Evolutionary conservation across 148 eudicot species (phyloP).

Genomic region (Persicaria maculosa): DNA sequence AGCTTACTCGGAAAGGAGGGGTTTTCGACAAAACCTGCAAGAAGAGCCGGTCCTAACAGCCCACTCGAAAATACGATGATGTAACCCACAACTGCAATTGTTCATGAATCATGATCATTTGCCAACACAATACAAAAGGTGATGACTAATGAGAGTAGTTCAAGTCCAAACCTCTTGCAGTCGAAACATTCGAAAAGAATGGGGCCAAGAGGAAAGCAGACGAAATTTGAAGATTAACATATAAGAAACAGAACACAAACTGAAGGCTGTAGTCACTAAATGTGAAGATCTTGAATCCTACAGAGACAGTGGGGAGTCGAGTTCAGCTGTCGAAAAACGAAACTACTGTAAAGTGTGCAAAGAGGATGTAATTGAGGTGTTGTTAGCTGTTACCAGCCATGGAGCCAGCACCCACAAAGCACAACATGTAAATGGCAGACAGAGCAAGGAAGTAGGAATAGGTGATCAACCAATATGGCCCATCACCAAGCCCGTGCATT

Average conservation of each 20-base stretch:
- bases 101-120: background rate
- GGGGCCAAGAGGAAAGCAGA: conserved; percentile 66
- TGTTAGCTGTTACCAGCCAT: conserved; percentile 50
- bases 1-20: conserved; percentile 70
- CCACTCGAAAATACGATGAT: conserved; percentile 63
- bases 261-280: conserved; percentile 70
- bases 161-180: conserved; percentile 59
- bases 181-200: conserved; percentile 47
- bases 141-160: background rate
- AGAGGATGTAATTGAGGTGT: background rate
- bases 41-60: conserved; percentile 62
- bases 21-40: conserved; percentile 60
- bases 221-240: conserved; percentile 74
- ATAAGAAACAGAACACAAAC: conserved; percentile 69
- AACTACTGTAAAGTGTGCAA: conserved; percentile 4
- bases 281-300: conserved; percentile 68
- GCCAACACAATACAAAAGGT: background rate
- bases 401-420: conserved; percentile 75
- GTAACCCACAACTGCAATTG: conserved; percentile 58
- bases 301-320: conserved; percentile 11
- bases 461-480: conserved; percentile 30
- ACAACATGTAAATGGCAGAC: conserved; percentile 62
- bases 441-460: conserved; percentile 75
- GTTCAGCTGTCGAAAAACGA: background rate
- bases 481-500: conserved; percentile 88